These are phyloP conservation scores for Aspergillus sp. DNA, from an alignment of 2,329 filamentous ascomycete genomes.

Conservation along the genomic window DNA sequence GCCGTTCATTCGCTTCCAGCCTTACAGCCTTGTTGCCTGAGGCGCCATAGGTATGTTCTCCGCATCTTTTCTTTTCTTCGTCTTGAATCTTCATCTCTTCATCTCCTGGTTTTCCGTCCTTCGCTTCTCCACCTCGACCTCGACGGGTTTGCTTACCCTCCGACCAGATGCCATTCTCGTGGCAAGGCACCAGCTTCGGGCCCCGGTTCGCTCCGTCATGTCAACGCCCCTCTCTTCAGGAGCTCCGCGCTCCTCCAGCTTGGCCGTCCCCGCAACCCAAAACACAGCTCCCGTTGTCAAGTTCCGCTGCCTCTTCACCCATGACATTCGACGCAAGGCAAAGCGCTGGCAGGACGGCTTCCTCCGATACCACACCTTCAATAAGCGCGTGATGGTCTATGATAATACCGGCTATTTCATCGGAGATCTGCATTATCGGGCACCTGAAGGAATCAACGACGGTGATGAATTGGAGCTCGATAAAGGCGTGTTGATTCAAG, in stretches of 20 bases:
- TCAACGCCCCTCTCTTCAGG: slow-evolving; percentile 23
- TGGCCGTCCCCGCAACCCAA: slow-evolving; percentile 51
- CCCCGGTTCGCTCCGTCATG: slow-evolving; percentile 17
- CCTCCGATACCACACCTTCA: slow-evolving; percentile 86
- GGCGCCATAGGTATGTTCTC: neutral
- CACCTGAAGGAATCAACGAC: slow-evolving; percentile 67
- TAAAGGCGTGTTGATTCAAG: slow-evolving; percentile 74
- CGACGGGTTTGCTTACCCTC: neutral
- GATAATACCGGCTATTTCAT: slow-evolving; percentile 78
- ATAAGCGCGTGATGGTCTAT: slow-evolving; percentile 86
- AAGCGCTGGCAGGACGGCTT: slow-evolving; percentile 94
- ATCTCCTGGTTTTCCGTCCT: neutral
- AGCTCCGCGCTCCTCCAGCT: slow-evolving; percentile 7
- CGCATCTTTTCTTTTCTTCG: neutral
- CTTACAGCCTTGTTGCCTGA: slow-evolving; percentile 1
- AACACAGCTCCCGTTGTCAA: slow-evolving; percentile 75
- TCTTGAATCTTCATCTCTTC: neutral
- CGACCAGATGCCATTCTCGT: slow-evolving; percentile 13
- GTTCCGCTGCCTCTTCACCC: slow-evolving; percentile 82
- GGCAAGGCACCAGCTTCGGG: slow-evolving; percentile 12
- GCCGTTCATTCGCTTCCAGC: neutral
- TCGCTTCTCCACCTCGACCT: neutral
- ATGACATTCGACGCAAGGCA: slow-evolving; percentile 80
- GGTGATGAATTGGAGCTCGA: slow-evolving; percentile 83
- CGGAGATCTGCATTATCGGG: slow-evolving; percentile 80